Base-by-base conservation (phyloP, 306 rosid species). In the Begonia fuchsioides region DNA sequence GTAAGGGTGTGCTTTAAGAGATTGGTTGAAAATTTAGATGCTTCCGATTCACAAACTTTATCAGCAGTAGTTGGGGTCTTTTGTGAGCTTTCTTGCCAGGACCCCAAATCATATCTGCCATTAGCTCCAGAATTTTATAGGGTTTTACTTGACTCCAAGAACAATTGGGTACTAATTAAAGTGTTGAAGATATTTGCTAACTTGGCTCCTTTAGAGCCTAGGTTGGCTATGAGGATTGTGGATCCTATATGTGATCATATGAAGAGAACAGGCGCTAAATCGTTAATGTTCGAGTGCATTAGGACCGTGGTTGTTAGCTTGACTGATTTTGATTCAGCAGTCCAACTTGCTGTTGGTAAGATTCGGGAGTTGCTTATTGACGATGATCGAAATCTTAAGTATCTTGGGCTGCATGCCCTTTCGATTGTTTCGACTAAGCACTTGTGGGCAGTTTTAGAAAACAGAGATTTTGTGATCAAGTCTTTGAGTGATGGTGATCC, bases 1-100 rank as follows among this genome's bases (percentile, higher is more conserved):
- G 98, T 82, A 3, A 70, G 85, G 62, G 83, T 90, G 17, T 90
- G 97, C 45, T 90, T 90, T 51, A 90, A 90, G 74, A 84, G 95
- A 6, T 67, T 90, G 65, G 98, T 85, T 18, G 95, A 90, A 74
- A 90, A 71, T 75, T 61, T 90, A 10, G 95, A 90, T 51, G 77
- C 59, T 61, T 54, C 82, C 1, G 87, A 90, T 49, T 61, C 85
- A 4, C 76, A 56, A 41, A 45, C 76, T 52, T 54, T 76, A 13
- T 75, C 75, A 13, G 94, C 88, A 2, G 87, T 74, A 3, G 72
- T 85, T 9, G 95, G 98, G 44, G 87, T 81, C 56, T 85, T 90
- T 44, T 84, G 98, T n/a, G 94, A 90, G 61, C 81, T 90, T 2
- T 59, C 94, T 14, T 53, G 68, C 0, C 72, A 68, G 48, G 95